Base-by-base conservation (phyloP, 73 alveolate genomes). In the Paraurostyla sp. region DNA sequence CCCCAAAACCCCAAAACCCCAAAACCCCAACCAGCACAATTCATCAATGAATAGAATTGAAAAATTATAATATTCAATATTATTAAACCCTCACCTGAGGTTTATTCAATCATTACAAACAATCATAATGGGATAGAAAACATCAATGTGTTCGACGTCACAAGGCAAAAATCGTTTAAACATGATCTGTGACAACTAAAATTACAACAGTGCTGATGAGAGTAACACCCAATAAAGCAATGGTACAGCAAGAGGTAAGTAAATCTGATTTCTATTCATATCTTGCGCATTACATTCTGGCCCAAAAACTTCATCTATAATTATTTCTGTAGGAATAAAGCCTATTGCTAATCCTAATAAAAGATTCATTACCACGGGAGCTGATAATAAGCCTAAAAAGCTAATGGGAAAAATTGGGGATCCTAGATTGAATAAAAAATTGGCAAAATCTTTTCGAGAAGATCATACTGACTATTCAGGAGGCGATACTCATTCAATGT, bases 41-140 rank as follows among this genome's bases (percentile, higher is more conserved):
- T n/a, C n/a, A n/a, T n/a, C n/a, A n/a, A n/a, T n/a, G n/a, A 54
- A n/a, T 20, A 54, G 23, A 9, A 6, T 20, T n/a, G 23, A 54
- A 9, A 6, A 20, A 6, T 54, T 35, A 38, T 65, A 65, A 65
- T 65, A 65, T 65, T 65, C 82, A 65, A 65, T 65, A 65, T 65
- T 65, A 65, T 13, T 65, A 65, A 32, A 38, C 60, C 82, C 30
- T 9, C 23, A 65, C n/a, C n/a, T n/a, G 23, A 40, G 58, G 56
- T 59, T 59, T 65, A 38, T 7, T 65, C 6, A 22, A 30, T 38
- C 46, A 33, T 3, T 58, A 60, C 30, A 7, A 65, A 18, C 46
- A 9, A 45, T 43, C 25, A 40, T 3, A 73, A 73, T 73, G 86
- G 86, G 86, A 23, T 30, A 73, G 46, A 73, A 73, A 73, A 71